Evolutionary conservation across 2,329 filamentous ascomycete genomes (phyloP), one percentile per base, ranked within the genome.

Genomic region (Pyricularia pennisetigena): DNA sequence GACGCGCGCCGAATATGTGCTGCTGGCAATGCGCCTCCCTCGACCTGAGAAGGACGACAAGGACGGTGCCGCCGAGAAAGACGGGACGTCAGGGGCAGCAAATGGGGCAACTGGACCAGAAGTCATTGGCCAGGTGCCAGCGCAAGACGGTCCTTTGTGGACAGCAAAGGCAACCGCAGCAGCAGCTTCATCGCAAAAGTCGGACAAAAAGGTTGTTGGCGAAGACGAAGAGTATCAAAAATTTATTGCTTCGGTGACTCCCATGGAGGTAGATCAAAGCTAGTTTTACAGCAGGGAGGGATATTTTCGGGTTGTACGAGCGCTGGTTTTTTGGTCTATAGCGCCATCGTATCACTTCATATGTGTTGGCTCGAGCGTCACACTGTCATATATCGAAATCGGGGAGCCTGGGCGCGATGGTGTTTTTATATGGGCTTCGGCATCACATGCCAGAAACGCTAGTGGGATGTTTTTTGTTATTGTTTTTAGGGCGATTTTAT

Each of bases 11-110:
- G 88, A 90, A 28, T 90, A 90, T 73, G 81, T 90, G 4, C 77
- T 90, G 26, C 78, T 90, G 30, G 88, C 88, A 12, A 90, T 90
- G 87, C 83, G 87, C 65, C 79, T 91, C 16, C 87, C 88, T 0
- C 82, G 82, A 65, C 76, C 76, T 8, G 77, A 78, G 30, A 76
- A 74, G 49, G 77, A 78, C 61, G 74, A 75, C 5, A 74, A 76
- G 65, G 71, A 70, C 30, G 72, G 71, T 23, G 73, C 72, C 7
- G 71, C 72, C 7, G 71, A 73, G 29, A 73, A 72, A 57, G 72
- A 71, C 61, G 57, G n/a, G 8, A 29, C 28, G 1, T n/a, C 62
- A 28, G 54, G 12, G 54, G 26, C 54, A 3, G 49, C 65, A 32
- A 65, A 66, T 23, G 54, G 28, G 35, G 32, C 24, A 59, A 23